Conservation (phyloP, 2,329 filamentous ascomycete genomes). For the Aspergillus jensenii region DNA sequence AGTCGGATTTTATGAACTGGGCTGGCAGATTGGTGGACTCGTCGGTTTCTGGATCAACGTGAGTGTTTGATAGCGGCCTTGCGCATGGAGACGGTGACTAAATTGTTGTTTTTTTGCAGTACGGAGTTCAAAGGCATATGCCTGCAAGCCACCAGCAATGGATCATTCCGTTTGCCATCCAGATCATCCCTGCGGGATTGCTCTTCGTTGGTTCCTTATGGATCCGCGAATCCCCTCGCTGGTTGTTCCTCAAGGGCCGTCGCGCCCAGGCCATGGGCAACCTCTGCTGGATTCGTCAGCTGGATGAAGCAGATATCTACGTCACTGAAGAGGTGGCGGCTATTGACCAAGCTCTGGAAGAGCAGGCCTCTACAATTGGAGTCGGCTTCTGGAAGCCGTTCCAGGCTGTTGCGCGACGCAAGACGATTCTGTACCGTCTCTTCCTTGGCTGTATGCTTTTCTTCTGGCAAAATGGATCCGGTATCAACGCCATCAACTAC, state of each 20-base stretch:
- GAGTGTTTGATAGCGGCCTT: conserved; percentile 24
- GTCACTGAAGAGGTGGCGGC: conserved; percentile 71
- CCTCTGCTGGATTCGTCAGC: conserved; percentile 48
- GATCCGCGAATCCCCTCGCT: conserved; percentile 66
- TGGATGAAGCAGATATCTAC: conserved; percentile 54
- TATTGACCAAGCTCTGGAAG: conserved; percentile 70
- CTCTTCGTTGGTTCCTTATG: conserved; percentile 58
- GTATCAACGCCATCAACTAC: conserved; percentile 80
- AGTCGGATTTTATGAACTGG: conserved; percentile 58
- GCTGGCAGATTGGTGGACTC: conserved; percentile 54
- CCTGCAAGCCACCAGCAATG: conserved; percentile 37
- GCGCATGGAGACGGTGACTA: too few relatives aligned
- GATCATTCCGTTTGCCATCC: conserved; percentile 44
- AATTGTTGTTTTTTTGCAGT: conserved; percentile 30
- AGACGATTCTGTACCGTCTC: conserved; percentile 66
- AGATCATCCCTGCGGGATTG: conserved; percentile 42
- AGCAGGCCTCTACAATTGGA: conserved; percentile 63
- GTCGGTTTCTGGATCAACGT: conserved; percentile 54
- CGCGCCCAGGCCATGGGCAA: conserved; percentile 64
- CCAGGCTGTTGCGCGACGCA: conserved; percentile 52
- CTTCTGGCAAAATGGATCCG: conserved; percentile 74
- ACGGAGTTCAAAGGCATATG: conserved; percentile 51
- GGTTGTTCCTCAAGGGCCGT: conserved; percentile 68
- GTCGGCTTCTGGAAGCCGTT: conserved; percentile 77
- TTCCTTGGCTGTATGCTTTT: conserved; percentile 73